Evolutionary conservation across 164 flowering plant genomes (phyloP).

Genomic region (Piper longum): DNA sequence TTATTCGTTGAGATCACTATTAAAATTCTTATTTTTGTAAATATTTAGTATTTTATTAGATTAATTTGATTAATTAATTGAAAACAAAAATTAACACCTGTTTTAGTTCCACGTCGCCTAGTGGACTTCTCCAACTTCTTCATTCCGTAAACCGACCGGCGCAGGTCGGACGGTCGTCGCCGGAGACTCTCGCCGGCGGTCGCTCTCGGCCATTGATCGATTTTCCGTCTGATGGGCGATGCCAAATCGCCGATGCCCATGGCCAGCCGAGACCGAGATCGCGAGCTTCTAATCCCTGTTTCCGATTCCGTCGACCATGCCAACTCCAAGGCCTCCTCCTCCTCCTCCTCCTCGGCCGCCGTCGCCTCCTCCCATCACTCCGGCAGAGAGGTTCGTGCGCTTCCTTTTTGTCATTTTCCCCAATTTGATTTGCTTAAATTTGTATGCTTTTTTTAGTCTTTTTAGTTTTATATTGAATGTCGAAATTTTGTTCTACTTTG

Average conservation of each 20-base stretch:
- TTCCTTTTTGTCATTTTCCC: neutral
- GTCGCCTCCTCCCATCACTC: conserved; percentile 45
- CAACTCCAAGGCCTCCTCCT: conserved; percentile 38
- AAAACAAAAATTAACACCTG: too few relatives aligned
- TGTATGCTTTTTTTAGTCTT: neutral
- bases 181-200: neutral
- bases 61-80: too few relatives aligned
- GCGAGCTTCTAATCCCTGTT: conserved; percentile 83
- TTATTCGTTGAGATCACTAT: too few relatives aligned
- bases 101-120: too few relatives aligned
- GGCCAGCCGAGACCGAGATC: conserved; percentile 57
- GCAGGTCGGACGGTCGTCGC: too few relatives aligned
- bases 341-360: conserved; percentile 14
- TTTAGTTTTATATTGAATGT: neutral
- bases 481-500: neutral
- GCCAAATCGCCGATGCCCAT: conserved; percentile 42
- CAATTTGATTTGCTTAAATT: neutral
- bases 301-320: conserved; percentile 40
- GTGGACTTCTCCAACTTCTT: too few relatives aligned
- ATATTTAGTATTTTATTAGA: too few relatives aligned
- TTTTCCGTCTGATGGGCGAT: conserved; percentile 42
- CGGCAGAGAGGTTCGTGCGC: conserved; percentile 57
- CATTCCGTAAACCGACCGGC: neutral
- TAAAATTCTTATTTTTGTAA: too few relatives aligned
- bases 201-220: too few relatives aligned